These are phyloP conservation scores for Penicillium hordei DNA, from an alignment of 2,329 filamentous ascomycete genomes.

Conservation along the genomic window DNA sequence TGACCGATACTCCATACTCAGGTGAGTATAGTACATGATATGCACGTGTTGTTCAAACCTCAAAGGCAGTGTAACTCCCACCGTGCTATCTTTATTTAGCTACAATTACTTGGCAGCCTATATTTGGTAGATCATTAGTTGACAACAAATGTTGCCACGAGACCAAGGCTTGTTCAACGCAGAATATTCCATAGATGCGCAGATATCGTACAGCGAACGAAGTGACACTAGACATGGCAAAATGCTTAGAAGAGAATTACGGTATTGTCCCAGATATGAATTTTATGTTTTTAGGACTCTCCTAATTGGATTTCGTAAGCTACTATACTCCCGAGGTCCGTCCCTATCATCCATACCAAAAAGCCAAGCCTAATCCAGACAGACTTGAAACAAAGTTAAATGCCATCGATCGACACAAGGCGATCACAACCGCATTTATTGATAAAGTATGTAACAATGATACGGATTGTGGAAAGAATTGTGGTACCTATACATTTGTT, in stretches of 20 bases:
- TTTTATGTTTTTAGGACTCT: neutral
- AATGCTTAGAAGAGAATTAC: neutral
- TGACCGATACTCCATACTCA: neutral
- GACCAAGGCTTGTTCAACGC: neutral
- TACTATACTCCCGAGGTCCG: too few species aligned
- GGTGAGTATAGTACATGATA: neutral
- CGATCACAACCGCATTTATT: conserved; percentile 1
- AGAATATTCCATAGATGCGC: neutral
- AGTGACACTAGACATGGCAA: neutral
- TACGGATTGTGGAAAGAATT: neutral
- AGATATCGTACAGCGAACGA: neutral
- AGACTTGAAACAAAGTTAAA: conserved; percentile 9
- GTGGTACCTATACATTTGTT: neutral
- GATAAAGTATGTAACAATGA: conserved; percentile 3
- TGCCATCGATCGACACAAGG: conserved; percentile 1
- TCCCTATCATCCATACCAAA: neutral
- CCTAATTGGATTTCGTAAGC: neutral
- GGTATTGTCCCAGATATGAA: neutral
- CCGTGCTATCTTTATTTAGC: neutral
- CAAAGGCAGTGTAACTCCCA: neutral
- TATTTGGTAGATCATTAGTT: neutral
- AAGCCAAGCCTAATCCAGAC: conserved; percentile 4
- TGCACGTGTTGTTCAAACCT: neutral
- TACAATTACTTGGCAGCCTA: neutral
- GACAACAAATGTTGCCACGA: neutral